These are phyloP conservation scores for Salix caprea DNA, from an alignment of 345 rosid genomes.

Conservation along the genomic window DNA sequence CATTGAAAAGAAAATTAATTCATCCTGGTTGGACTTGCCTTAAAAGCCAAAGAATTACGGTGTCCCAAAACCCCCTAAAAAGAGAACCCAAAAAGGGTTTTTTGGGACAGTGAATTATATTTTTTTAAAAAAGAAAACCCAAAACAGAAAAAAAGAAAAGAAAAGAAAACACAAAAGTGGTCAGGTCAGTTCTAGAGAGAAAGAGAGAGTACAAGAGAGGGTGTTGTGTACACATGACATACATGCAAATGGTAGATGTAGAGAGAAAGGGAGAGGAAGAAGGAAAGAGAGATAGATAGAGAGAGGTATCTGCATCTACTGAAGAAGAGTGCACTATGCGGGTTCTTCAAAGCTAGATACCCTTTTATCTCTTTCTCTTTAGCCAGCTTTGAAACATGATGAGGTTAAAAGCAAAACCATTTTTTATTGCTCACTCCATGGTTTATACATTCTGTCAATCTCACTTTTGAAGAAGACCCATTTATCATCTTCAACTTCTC, in stretches of 20 bases:
- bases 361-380: neutral
- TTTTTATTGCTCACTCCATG: slow-evolving; percentile 5
- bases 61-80: no score
- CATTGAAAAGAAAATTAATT: no score
- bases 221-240: neutral
- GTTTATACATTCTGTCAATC: neutral
- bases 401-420: neutral
- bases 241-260: slow-evolving; percentile 11
- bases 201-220: neutral
- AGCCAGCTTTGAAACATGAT: neutral
- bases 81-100: no score
- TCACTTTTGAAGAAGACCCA: slow-evolving; percentile 4
- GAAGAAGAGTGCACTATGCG: slow-evolving; percentile 14
- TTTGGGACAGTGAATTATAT: no score
- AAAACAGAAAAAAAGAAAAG: no score
- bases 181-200: neutral
- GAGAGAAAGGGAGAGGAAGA: neutral
- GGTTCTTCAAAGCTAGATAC: slow-evolving; percentile 6
- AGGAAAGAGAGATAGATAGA: neutral
- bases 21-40: no score
- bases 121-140: no score
- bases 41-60: no score
- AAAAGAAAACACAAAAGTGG: no score
- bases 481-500: neutral
- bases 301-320: slow-evolving; percentile 7